Evolutionary conservation across 306 rosid genomes (phyloP).

Genomic region (Crataegus laevigata): DNA sequence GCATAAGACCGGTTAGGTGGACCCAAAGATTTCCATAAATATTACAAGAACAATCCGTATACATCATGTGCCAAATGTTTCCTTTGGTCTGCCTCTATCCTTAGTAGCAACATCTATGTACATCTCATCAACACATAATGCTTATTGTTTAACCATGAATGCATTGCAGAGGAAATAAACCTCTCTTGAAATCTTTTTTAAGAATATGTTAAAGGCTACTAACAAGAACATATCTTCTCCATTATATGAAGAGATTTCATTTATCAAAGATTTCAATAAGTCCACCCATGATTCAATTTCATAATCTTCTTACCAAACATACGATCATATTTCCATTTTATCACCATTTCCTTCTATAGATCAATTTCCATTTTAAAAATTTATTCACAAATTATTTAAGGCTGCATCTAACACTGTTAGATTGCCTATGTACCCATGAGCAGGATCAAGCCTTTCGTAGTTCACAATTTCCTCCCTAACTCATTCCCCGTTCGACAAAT

Average conservation of each 20-base stretch:
- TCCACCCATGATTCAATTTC: too few species aligned
- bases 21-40: background rate
- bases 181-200: constrained; percentile 92
- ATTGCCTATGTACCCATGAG: too few species aligned
- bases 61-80: background rate
- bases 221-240: constrained; percentile 18
- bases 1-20: background rate
- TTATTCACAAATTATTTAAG: too few species aligned
- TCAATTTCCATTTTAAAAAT: too few species aligned
- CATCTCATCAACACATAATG: background rate
- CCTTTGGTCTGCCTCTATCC: background rate
- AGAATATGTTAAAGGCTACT: constrained; percentile 90
- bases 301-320: too few species aligned
- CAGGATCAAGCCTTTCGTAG: too few species aligned
- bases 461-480: too few species aligned
- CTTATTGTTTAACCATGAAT: background rate
- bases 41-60: background rate
- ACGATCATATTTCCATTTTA: too few species aligned
- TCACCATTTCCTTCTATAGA: too few species aligned
- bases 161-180: constrained; percentile 66
- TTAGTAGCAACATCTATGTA: background rate
- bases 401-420: too few species aligned
- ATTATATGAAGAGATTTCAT: background rate
- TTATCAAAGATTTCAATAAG: background rate
- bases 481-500: too few species aligned